Conservation (phyloP, 1,139 yeast genomes). For the Taphrina wiesneri region DNA sequence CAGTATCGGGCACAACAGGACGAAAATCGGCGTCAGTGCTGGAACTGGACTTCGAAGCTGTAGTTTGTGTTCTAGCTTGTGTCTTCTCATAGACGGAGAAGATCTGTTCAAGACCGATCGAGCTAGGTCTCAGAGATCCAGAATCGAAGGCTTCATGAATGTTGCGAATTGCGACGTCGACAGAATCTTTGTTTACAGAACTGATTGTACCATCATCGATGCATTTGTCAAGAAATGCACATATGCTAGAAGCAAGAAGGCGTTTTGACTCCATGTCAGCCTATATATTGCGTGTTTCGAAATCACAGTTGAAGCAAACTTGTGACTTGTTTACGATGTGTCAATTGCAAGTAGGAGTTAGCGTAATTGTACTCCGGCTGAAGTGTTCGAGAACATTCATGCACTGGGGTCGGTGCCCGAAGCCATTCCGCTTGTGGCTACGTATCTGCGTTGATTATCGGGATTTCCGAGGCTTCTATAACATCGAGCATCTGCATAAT, state of each 20-base stretch:
- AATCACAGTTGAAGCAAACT: too few relatives aligned
- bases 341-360: too few relatives aligned
- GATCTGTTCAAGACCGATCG: conserved; percentile 40
- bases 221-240: conserved; percentile 66
- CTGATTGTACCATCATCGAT: conserved; percentile 64
- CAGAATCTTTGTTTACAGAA: conserved; percentile 83
- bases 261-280: conserved; percentile 21
- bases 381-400: conserved; percentile 8
- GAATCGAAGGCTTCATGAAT: conserved; percentile 40
- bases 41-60: neutral
- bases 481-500: neutral
- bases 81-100: conserved; percentile 43
- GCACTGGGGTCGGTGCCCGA: neutral
- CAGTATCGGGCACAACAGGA: conserved; percentile 39
- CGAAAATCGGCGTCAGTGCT: conserved; percentile 38
- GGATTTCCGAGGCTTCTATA: too few relatives aligned
- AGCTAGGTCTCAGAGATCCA: neutral
- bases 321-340: too few relatives aligned
- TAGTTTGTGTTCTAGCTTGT: conserved; percentile 42
- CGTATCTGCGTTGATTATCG: too few relatives aligned
- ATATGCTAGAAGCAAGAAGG: conserved; percentile 47
- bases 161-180: conserved; percentile 81
- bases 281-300: too few relatives aligned
- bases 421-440: conserved; percentile 1
- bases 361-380: too few relatives aligned